Conservation (phyloP, 768 basidiomycete species). For the Lactarius hengduanensis region DNA sequence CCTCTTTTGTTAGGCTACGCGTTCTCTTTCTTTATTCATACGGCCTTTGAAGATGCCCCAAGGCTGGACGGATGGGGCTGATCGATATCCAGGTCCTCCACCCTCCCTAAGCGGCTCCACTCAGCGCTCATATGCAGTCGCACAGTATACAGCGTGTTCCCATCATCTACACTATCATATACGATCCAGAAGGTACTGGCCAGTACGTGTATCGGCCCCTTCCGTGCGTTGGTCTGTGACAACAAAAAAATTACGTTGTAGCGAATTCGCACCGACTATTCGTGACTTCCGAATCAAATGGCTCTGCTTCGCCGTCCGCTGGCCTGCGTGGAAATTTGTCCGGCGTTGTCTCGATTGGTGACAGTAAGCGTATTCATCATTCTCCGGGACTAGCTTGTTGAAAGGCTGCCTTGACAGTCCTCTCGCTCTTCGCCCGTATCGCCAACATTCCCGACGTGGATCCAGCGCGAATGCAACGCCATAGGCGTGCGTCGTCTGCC, state of each 20-base stretch:
- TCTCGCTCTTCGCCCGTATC: conserved; percentile 74
- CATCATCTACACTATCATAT: conserved; percentile 61
- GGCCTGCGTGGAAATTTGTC: conserved; percentile 52
- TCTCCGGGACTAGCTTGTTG: background rate
- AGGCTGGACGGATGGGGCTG: conserved; percentile 76
- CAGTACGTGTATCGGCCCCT: conserved; percentile 50
- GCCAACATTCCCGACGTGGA: conserved; percentile 75
- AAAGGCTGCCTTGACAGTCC: conserved; percentile 43
- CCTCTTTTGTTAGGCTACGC: background rate
- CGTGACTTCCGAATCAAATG: conserved; percentile 60
- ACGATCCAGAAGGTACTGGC: conserved; percentile 80
- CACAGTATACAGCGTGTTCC: conserved; percentile 72
- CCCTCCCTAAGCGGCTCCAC: background rate
- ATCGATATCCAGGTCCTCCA: conserved; percentile 67
- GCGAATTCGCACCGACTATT: conserved; percentile 81
- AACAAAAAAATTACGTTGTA: conserved; percentile 34
- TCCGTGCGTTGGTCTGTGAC: background rate
- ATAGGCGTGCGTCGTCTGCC: conserved; percentile 72
- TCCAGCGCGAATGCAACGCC: conserved; percentile 74
- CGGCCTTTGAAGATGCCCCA: conserved; percentile 39
- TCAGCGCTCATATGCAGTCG: conserved; percentile 4
- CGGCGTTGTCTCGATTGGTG: conserved; percentile 81
- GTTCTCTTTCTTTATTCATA: background rate
- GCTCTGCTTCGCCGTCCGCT: conserved; percentile 49
- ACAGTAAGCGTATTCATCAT: conserved; percentile 50